These are phyloP conservation scores for Ocimum tenuiflorum DNA, from an alignment of 257 asterid genomes.

Conservation along the genomic window DNA sequence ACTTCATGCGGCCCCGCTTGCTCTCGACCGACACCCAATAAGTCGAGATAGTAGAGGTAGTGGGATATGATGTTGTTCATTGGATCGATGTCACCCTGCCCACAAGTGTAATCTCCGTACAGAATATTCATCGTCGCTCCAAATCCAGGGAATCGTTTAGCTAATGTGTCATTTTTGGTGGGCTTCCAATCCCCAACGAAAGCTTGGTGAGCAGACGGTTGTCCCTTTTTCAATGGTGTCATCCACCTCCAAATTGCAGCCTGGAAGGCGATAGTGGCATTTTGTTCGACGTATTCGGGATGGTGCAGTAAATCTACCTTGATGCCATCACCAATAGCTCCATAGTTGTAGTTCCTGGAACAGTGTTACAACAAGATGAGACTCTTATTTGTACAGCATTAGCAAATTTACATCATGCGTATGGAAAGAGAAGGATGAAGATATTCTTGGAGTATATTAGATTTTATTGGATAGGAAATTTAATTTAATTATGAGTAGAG, in stretches of 20 bases:
- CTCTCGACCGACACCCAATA: conserved; percentile 73
- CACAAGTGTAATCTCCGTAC: conserved; percentile 65
- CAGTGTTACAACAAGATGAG: not conserved
- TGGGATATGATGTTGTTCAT: conserved; percentile 75
- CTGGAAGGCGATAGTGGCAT: conserved; percentile 87
- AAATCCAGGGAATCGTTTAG: conserved; percentile 69
- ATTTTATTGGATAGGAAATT: too few relatives aligned
- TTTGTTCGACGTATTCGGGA: conserved; percentile 88
- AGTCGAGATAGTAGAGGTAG: conserved; percentile 64
- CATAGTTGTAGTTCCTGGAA: conserved; percentile 77
- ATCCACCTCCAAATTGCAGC: conserved; percentile 85
- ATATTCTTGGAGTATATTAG: too few relatives aligned
- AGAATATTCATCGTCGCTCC: conserved; percentile 82
- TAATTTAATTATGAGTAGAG: too few relatives aligned
- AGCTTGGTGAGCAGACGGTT: conserved; percentile 72
- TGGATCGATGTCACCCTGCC: conserved; percentile 69
- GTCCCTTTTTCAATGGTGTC: conserved; percentile 54
- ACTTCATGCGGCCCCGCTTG: conserved; percentile 61
- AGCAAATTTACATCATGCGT: not conserved
- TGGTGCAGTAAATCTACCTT: conserved; percentile 72
- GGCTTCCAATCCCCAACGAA: conserved; percentile 87
- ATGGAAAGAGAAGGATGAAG: too few relatives aligned
- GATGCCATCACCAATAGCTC: conserved; percentile 50
- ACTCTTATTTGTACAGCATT: not conserved
- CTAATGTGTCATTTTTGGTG: conserved; percentile 69